Conservation (phyloP, 805 yeast species). For the Candida glaebosa region DNA sequence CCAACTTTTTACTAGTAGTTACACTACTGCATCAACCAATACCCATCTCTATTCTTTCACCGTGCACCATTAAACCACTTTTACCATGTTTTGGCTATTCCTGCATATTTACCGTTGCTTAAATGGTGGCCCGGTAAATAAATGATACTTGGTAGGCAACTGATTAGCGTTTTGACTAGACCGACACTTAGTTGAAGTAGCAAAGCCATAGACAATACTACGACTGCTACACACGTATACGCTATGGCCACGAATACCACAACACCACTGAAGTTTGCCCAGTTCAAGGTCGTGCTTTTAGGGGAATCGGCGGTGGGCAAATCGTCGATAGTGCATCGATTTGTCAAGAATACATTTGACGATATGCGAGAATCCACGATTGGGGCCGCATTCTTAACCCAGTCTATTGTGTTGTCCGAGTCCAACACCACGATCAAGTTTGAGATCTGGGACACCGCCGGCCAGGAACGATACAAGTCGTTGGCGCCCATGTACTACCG, state of each 20-base stretch:
- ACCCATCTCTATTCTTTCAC: no score
- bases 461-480: constrained; percentile 51
- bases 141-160: background rate
- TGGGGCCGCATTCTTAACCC: constrained; percentile 82
- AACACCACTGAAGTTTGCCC: constrained; percentile 27
- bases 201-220: no score
- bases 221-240: no score
- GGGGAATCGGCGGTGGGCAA: constrained; percentile 87
- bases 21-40: no score
- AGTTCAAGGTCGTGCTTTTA: constrained; percentile 63
- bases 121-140: background rate
- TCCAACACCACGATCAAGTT: constrained; percentile 54
- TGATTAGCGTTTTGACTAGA: no score
- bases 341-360: constrained; percentile 70
- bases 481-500: constrained; percentile 46
- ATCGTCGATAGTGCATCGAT: constrained; percentile 53
- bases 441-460: constrained; percentile 93
- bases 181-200: no score
- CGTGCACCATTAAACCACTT: no score
- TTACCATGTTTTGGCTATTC: no score
- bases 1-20: no score
- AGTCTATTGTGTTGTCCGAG: constrained; percentile 54
- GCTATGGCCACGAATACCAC: background rate
- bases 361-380: constrained; percentile 75
- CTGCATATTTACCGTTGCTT: no score